These are phyloP conservation scores for Oryza nivara DNA, from an alignment of 176 grass and related monocot species.

Conservation along the genomic window DNA sequence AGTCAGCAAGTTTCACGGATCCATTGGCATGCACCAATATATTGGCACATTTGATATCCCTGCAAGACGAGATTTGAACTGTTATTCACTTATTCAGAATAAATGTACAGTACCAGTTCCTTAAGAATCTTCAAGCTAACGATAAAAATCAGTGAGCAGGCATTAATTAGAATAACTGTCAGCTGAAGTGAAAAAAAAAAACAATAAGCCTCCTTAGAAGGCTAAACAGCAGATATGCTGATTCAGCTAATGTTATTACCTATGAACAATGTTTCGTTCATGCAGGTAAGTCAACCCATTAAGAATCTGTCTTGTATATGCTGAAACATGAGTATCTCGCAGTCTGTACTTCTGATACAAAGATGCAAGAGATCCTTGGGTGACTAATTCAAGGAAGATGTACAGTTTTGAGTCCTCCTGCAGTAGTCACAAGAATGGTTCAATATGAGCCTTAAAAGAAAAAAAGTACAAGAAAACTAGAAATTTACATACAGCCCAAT, in stretches of 20 bases:
- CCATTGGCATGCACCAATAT: slow-evolving; percentile 97
- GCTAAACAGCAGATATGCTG: neutral
- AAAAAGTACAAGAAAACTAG: neutral
- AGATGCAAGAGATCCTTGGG: slow-evolving; percentile 92
- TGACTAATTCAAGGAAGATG: slow-evolving; percentile 96
- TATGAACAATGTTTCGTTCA: slow-evolving; percentile 87
- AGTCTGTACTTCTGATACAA: slow-evolving; percentile 82
- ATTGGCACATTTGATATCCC: slow-evolving; percentile 99
- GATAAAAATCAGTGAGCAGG: neutral
- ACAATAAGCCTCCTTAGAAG: neutral
- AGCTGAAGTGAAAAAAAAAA: neutral
- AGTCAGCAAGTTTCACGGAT: slow-evolving; percentile 96
- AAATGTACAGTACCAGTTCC: slow-evolving; percentile 8
- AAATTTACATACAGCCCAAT: neutral
- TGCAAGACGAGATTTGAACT: slow-evolving; percentile 45
- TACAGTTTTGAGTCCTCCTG: slow-evolving; percentile 91
- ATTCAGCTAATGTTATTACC: slow-evolving; percentile 52
- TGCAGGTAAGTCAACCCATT: slow-evolving; percentile 91
- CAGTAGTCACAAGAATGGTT: slow-evolving; percentile 37
- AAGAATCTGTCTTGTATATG: slow-evolving; percentile 93
- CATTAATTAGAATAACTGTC: neutral
- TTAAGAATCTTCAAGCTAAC: slow-evolving; percentile 9
- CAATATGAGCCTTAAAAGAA: slow-evolving; percentile 24
- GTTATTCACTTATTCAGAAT: slow-evolving; percentile 37
- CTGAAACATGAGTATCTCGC: slow-evolving; percentile 79